Conservation (phyloP, 2,329 filamentous ascomycete genomes). For the Sporothrix phasma region DNA sequence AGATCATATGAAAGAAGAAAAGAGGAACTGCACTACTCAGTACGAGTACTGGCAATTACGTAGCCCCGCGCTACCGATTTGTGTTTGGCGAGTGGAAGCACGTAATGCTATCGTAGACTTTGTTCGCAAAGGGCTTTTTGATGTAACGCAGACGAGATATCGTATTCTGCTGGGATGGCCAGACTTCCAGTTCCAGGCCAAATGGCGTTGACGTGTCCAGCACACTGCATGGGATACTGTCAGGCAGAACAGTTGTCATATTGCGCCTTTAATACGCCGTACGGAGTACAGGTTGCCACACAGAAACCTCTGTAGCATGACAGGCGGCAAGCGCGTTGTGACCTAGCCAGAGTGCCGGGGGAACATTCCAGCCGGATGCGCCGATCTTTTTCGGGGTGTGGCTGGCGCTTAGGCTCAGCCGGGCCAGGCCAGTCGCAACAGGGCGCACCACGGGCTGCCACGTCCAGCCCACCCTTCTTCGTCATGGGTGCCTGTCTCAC, state of each 20-base stretch:
- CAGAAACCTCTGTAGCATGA: neutral
- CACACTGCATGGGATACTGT: neutral
- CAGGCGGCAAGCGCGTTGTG: constrained; percentile 5
- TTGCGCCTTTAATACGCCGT: neutral
- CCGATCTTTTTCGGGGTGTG: neutral
- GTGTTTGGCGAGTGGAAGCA: too few species aligned
- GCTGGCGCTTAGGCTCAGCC: neutral
- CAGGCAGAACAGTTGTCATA: neutral
- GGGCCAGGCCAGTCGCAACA: neutral
- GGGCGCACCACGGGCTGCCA: neutral
- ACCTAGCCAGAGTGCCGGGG: neutral
- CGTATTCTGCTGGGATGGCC: neutral
- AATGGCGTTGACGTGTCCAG: neutral
- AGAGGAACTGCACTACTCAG: too few species aligned
- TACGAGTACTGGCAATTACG: too few species aligned
- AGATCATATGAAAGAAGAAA: too few species aligned
- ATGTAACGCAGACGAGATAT: too few species aligned
- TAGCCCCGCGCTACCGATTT: too few species aligned
- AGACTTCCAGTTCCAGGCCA: neutral
- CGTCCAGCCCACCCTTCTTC: neutral
- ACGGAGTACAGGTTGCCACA: too few species aligned
- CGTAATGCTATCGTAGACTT: too few species aligned
- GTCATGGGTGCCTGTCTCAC: neutral
- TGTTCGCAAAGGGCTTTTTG: too few species aligned
- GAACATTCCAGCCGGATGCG: neutral